Base-by-base conservation (phyloP, 2,329 filamentous ascomycete genomes). In the Amauroascus niger region DNA sequence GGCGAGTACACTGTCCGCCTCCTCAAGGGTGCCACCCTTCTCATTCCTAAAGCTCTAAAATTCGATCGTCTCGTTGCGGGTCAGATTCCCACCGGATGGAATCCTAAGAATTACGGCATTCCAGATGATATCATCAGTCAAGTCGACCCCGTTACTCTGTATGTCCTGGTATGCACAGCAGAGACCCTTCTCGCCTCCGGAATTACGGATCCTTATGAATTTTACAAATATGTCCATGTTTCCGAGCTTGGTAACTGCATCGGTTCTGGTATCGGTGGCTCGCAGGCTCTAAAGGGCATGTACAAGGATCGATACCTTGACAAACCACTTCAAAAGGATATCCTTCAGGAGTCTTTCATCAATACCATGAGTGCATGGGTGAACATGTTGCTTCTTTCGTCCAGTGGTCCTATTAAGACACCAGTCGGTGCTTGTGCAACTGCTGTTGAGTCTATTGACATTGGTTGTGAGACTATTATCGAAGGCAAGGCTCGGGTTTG, bases 301-400 rank as follows among this genome's bases (percentile, higher is more conserved):
- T 95, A 97, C 79, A 93, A 91, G 73, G 91, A 96, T 71, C 87
- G 93, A 56, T 97, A 85, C 82, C 79, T 97, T 58, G 93, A 98
- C 75, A 93, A 90, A 76, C 93, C 91, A 53, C 81, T 98, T 48
- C 94, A 98, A 74, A 98, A 97, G 74, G 93, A 98, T 67, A 96
- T 98, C 68, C 80, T 98, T 13, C 94, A 98, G 69, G 93, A 98
- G 74, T 97, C 93, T 11, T 98, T 98, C 79, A 97, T 98, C 80
- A 98, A 98, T 79, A 98, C 93, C 53, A 98, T 98, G 91, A 86
- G 88, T 63, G 93, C 93, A 14, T 98, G 93, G 93, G 90, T 98
- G 55, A 98, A 98, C 78, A 98, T 98, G 93, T 77, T 98, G 73
- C 78, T 98, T 59, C 77, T 98, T 59, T 98, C 93, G 3, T 97